phyloP scores from a whole-genome alignment of 1,284 basidiomycete species.

The Tilletia caries region DNA sequence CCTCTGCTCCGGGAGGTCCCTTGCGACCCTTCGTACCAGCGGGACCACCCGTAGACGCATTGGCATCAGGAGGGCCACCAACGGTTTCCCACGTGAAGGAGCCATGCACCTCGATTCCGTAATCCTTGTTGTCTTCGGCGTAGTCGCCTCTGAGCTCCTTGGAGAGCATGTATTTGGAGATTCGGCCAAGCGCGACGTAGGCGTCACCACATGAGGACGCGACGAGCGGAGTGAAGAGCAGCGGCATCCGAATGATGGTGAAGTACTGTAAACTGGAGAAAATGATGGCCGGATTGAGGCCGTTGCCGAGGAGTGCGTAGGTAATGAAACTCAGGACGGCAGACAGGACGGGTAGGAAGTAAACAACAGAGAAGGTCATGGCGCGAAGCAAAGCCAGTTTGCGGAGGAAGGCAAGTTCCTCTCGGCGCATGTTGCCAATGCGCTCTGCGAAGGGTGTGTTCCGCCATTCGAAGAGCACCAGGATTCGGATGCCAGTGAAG shows the following conservation, averaged over 20 bases:
- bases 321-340: slow-evolving; percentile 32
- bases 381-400: slow-evolving; percentile 28
- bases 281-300: slow-evolving; percentile 67
- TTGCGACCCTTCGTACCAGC: neutral
- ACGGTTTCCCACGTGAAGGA: slow-evolving; percentile 21
- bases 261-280: slow-evolving; percentile 73
- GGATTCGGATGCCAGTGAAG: slow-evolving; percentile 26
- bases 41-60: neutral
- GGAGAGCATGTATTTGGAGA: slow-evolving; percentile 3
- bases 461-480: slow-evolving; percentile 42
- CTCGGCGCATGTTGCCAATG: slow-evolving; percentile 59
- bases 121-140: slow-evolving; percentile 13
- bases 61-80: slow-evolving; percentile 3
- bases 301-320: slow-evolving; percentile 66
- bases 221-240: slow-evolving; percentile 23
- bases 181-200: slow-evolving; percentile 17
- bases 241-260: slow-evolving; percentile 54
- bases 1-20: neutral
- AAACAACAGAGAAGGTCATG: slow-evolving; percentile 30
- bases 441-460: slow-evolving; percentile 54
- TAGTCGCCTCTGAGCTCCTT: slow-evolving; percentile 13
- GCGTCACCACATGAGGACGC: slow-evolving; percentile 35
- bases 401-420: slow-evolving; percentile 58
- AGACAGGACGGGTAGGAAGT: slow-evolving; percentile 32
- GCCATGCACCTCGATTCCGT: slow-evolving; percentile 6